Conservation (phyloP, 2,329 filamentous ascomycete genomes). For the Colletotrichum plurivorum region DNA sequence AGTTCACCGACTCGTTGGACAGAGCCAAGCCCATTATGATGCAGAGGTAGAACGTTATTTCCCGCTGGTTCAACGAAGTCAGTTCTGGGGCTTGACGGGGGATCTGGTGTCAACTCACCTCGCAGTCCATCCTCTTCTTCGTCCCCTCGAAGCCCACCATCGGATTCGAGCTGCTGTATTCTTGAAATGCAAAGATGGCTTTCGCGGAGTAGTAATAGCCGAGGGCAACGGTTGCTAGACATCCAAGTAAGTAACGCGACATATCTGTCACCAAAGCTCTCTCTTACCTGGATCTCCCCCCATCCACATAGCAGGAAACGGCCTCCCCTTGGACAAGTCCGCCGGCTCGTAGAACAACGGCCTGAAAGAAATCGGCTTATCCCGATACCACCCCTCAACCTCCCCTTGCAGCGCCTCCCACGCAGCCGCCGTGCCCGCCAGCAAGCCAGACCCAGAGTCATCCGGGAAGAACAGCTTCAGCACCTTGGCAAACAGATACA, state of each 20-base stretch:
- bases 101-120: slow-evolving; percentile 7
- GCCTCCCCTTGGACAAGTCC: slow-evolving; percentile 42
- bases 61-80: neutral
- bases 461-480: slow-evolving; percentile 44
- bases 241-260: neutral
- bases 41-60: slow-evolving; percentile 33
- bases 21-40: slow-evolving; percentile 43
- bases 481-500: slow-evolving; percentile 43
- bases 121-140: slow-evolving; percentile 22
- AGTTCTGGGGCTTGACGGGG: neutral
- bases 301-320: slow-evolving; percentile 54
- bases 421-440: neutral
- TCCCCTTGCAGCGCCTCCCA: slow-evolving; percentile 27
- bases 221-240: slow-evolving; percentile 49
- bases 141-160: slow-evolving; percentile 32
- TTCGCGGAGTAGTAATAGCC: slow-evolving; percentile 53
- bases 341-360: slow-evolving; percentile 50
- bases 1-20: slow-evolving; percentile 42
- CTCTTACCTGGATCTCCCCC: slow-evolving; percentile 50
- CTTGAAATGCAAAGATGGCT: slow-evolving; percentile 40
- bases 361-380: slow-evolving; percentile 49
- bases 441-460: neutral
- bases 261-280: neutral
- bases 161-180: slow-evolving; percentile 30
- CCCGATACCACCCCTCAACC: slow-evolving; percentile 48